A percentile compares a stretch with the other conserved stretches of the same genome.
phyloP scores from a whole-genome alignment of 345 rosid species.

The Brassica nigra region DNA sequence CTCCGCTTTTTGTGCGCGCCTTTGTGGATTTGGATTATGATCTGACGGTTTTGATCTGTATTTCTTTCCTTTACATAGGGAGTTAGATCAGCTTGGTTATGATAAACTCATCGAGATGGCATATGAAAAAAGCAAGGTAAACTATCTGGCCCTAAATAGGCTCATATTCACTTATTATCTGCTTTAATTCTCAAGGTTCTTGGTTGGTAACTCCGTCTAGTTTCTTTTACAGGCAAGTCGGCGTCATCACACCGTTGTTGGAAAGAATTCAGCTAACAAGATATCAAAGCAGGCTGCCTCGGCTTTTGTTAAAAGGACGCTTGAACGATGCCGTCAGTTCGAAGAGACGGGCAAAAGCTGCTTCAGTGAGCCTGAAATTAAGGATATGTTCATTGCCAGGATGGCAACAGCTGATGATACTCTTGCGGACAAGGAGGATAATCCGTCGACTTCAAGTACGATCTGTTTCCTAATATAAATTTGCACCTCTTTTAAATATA shows the following conservation, averaged over 20 bases:
- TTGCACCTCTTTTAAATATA: not conserved
- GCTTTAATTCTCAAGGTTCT: not conserved
- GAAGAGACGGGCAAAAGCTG: slow-evolving; percentile 84
- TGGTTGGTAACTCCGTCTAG: slow-evolving; percentile 17
- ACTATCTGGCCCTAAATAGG: slow-evolving; percentile 8
- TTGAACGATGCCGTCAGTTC: slow-evolving; percentile 63
- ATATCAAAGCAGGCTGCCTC: slow-evolving; percentile 79
- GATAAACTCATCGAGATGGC: slow-evolving; percentile 80
- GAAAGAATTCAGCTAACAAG: slow-evolving; percentile 78
- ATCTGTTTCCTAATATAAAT: not conserved
- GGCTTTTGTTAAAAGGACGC: slow-evolving; percentile 70
- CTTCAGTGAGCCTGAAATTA: slow-evolving; percentile 72
- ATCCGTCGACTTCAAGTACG: slow-evolving; percentile 36
- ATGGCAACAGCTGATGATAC: slow-evolving; percentile 47
- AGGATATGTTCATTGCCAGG: slow-evolving; percentile 62
- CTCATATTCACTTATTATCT: not conserved
- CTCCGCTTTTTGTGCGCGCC: slow-evolving; percentile 1
- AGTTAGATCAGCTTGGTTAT: slow-evolving; percentile 66
- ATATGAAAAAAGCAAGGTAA: slow-evolving; percentile 82
- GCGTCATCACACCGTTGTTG: slow-evolving; percentile 57
- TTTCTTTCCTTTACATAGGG: slow-evolving; percentile 49
- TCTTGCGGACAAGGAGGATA: slow-evolving; percentile 38
- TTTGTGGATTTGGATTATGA: slow-evolving; percentile 19
- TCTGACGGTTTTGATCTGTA: not conserved
- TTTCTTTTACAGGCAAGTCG: slow-evolving; percentile 55